Conservation (phyloP, 768 basidiomycete species). For the Coprinopsis marcescibilis region DNA sequence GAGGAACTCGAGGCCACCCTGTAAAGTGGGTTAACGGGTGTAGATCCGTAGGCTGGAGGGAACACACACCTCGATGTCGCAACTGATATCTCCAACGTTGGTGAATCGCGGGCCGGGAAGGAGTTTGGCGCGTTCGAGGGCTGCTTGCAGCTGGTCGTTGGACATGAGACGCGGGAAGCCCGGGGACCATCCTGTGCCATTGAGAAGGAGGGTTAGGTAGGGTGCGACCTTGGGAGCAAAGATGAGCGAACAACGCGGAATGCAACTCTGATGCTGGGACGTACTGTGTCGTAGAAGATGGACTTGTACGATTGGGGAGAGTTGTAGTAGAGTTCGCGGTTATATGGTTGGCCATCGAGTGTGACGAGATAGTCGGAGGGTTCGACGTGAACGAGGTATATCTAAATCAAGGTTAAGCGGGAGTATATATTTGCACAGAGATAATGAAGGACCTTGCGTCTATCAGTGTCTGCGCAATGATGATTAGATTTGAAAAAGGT, state of each 20-base stretch:
- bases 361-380: conserved; percentile 66
- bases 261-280: conserved; percentile 6
- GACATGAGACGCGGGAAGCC: conserved; percentile 77
- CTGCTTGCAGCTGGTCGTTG: conserved; percentile 49
- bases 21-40: background rate
- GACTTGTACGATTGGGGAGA: conserved; percentile 62
- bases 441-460: conserved; percentile 62
- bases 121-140: conserved; percentile 42
- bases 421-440: too few relatives aligned
- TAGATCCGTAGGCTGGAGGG: background rate
- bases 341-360: conserved; percentile 50
- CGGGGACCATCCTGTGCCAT: conserved; percentile 81
- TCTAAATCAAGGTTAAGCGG: too few relatives aligned
- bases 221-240: conserved; percentile 59
- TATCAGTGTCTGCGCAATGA: conserved; percentile 40
- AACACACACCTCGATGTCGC: conserved; percentile 65
- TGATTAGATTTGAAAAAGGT: background rate
- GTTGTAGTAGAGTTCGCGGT: conserved; percentile 68
- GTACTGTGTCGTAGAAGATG: conserved; percentile 62
- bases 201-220: conserved; percentile 77
- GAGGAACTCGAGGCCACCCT: conserved; percentile 87
- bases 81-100: conserved; percentile 83
- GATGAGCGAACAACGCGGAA: conserved; percentile 1
- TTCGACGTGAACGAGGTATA: conserved; percentile 70
- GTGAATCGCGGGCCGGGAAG: conserved; percentile 58